phyloP scores from a whole-genome alignment of 1,284 basidiomycete species.

The Rhodotorula mucilaginosa region DNA sequence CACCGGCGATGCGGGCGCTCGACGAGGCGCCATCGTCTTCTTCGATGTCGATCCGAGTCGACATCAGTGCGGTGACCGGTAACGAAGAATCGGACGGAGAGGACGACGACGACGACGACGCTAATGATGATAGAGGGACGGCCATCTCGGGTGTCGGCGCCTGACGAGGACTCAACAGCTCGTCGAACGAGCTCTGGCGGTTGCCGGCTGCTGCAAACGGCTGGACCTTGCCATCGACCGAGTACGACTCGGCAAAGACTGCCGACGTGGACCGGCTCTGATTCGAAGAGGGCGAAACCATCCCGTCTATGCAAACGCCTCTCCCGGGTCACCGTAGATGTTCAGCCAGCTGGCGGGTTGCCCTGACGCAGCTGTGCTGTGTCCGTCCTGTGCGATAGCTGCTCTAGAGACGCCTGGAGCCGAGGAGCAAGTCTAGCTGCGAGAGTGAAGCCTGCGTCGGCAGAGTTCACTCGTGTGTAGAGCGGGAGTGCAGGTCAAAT shows the following conservation, averaged over 20 bases:
- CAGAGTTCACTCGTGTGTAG: no score
- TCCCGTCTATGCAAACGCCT: no score
- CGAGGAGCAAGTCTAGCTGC: no score
- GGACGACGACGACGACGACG: neutral
- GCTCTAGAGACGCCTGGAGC: no score
- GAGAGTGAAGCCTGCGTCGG: no score
- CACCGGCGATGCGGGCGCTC: neutral
- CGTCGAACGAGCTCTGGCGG: neutral
- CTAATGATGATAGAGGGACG: neutral
- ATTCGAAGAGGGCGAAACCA: neutral
- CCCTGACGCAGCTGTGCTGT: no score
- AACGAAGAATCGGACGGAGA: neutral
- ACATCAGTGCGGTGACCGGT: neutral
- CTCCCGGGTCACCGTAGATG: no score
- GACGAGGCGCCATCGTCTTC: neutral
- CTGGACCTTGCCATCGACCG: neutral
- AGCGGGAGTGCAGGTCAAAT: no score
- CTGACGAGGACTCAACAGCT: neutral
- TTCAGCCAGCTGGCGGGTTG: no score
- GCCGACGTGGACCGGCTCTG: neutral
- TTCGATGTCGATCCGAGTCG: neutral
- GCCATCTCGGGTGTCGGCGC: conserved; percentile 1
- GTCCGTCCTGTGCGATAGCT: no score
- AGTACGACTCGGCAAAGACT: conserved; percentile 1
- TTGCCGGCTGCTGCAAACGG: neutral